Evolutionary conservation across 768 basidiomycete genomes (phyloP), one percentile per base, ranked within the genome.

Genomic region (Auriscalpium microsporum): DNA sequence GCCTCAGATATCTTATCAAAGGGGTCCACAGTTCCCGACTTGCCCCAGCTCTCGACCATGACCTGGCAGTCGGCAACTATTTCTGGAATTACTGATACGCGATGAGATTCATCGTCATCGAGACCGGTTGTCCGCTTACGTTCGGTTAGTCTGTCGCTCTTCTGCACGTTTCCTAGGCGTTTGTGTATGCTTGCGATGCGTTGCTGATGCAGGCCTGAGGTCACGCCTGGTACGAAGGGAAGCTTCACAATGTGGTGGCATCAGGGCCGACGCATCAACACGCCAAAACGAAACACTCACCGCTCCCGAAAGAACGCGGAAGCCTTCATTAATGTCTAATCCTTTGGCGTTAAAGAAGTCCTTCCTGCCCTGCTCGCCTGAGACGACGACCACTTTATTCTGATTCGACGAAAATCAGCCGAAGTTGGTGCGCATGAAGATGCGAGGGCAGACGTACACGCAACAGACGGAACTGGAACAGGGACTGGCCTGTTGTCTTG

Each of bases 251-350:
- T 10, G 21, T 0, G 36, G 8, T 17, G 13, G n/a, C 16, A 37
- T 47, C 17, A 51, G 16, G 1, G 53, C 10, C 14, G 13, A 21
- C 19, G 10, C 13, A 38, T 17, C 56, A 56, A 10, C 4, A 40
- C 52, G 8, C 28, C 34, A 51, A 52, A 23, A 17, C 33, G 36
- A 17, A 21, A 42, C 16, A 47, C 84, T 60, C 67, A 89, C 87
- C 54, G 84, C 86, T 50, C 87, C 87, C 50, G 85, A 86, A 58
- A 90, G 76, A 63, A 87, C 79, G 63, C 82, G 86, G 75, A 87
- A 90, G 6, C 86, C 87, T 72, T 87, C 86, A 44, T 82, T 83
- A 50, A 90, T 77, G 68, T 89, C 86, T 58, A 90, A 79, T 19
- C 78, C 78, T 68, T 80, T 82, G 54, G 84, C 80, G 3, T 77